Evolutionary conservation across 2,329 filamentous ascomycete genomes (phyloP), one percentile per base, ranked within the genome.

Genomic region (Colletotrichum horii): DNA sequence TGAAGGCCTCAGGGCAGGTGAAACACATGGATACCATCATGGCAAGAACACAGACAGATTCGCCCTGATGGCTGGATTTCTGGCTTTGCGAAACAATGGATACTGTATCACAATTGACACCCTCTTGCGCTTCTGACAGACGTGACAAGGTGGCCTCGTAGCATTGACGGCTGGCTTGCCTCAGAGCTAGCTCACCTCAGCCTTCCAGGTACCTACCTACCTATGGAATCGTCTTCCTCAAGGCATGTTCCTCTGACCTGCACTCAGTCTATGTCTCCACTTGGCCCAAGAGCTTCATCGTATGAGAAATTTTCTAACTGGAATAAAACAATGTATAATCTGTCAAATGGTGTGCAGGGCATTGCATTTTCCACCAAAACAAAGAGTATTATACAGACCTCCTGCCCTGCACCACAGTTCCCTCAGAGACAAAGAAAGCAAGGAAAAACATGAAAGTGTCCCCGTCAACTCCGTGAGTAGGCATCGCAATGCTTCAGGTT

Each of bases 361-460:
- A 24, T 34, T 70, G 58, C 28, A 26, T 61, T 66, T 55, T 36
- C 36, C 56, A 43, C 43, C 69, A 62, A 71, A 19, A 36, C 61
- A 68, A 69, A 61, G 60, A 62, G 65, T 77, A 77, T 73, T 77
- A 77, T 77, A 77, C 73, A 77, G 73, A 76, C 73, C 38, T 61
- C 55, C 48, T 58, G 61, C 32, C 74, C 65, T 68, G 52, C 38
- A 60, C 52, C 61, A 58, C 16, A 36, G 16, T 65, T 48, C 34
- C 70, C 16, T 15, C 22, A 26, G 32, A 34, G 48, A 67, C 71
- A 60, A 66, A 22, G 70, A 61, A 38, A 66, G 64, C 69, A 36
- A 62, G 62, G 56, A 74, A 74, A 61, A 60, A 65, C 48, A 66
- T 71, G 75, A 62, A 77, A 60, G 32, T 43, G 61, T 28, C 69